Evolutionary conservation across 2,329 filamentous ascomycete species (phyloP).

Genomic region (Aureobasidium sp.): DNA sequence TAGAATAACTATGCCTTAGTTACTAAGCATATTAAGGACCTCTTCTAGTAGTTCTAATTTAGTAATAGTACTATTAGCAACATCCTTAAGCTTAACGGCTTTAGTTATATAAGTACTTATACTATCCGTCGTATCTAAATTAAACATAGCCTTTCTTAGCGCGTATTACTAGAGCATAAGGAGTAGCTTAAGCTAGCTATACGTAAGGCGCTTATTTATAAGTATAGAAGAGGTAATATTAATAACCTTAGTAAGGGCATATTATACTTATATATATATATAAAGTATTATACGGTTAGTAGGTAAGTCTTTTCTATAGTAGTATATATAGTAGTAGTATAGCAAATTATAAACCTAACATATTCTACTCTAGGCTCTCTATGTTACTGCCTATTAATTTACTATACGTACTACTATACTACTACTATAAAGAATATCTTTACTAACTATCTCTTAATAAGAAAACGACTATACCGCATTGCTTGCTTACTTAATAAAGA

Average conservation of each 20-base stretch:
- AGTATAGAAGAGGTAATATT: background rate
- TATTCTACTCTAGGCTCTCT: background rate
- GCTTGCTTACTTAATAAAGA: background rate
- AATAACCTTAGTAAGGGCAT: background rate
- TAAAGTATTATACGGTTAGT: background rate
- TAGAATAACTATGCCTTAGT: background rate
- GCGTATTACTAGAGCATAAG: background rate
- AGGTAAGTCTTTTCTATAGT: background rate
- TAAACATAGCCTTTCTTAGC: background rate
- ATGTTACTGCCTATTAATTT: too few species aligned
- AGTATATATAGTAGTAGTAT: background rate
- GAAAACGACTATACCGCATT: background rate
- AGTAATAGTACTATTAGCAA: background rate
- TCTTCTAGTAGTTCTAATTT: background rate
- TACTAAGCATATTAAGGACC: background rate
- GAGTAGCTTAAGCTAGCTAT: background rate
- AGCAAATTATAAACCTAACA: background rate
- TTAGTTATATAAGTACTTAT: background rate
- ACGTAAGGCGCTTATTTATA: background rate
- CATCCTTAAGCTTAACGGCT: background rate
- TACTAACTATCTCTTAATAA: background rate
- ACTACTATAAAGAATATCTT: background rate
- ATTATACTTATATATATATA: background rate
- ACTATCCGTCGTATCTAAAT: background rate
- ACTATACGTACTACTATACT: too few species aligned